phyloP scores from a whole-genome alignment of 164 flowering plant genomes.

The Vitis vinifera region ASM3070453v1 NC_081806.1:9082001-9082500 shows the following conservation, averaged over 20 bases:
- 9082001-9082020: conserved; percentile 21
- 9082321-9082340: too few species aligned
- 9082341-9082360: too few species aligned
- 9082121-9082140: conserved; percentile 39
- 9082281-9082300: too few species aligned
- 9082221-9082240: too few species aligned
- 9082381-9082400: too few species aligned
- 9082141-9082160: conserved; percentile 20
- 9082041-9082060: conserved; percentile 23
- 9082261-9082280: background rate
- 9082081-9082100: conserved; percentile 47
- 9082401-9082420: too few species aligned
- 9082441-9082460: too few species aligned
- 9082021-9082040: conserved; percentile 31
- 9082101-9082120: conserved; percentile 54
- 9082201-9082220: background rate
- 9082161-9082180: conserved; percentile 18
- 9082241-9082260: conserved; percentile 7
- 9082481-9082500: background rate
- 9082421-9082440: too few species aligned
- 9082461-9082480: too few species aligned
- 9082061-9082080: conserved; percentile 47
- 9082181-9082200: conserved; percentile 22
- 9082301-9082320: too few species aligned
- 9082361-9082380: too few species aligned